These are phyloP conservation scores for Paramecium octaurelia DNA, from an alignment of 73 alveolate genomes.

Conservation along the genomic window DNA sequence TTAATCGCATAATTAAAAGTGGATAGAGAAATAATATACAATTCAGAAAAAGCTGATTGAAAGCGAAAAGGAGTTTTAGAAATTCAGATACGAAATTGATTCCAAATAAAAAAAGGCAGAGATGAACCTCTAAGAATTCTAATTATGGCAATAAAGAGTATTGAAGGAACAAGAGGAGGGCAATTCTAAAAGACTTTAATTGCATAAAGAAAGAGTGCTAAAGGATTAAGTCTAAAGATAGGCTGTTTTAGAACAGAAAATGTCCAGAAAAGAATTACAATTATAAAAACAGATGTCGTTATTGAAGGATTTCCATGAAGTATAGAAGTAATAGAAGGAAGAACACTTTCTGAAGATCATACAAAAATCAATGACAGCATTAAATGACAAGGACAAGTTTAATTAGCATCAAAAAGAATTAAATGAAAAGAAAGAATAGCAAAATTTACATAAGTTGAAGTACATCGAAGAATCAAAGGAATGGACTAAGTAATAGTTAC, in stretches of 20 bases:
- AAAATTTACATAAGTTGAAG: neutral
- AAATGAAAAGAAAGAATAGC: neutral
- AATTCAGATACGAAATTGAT: neutral
- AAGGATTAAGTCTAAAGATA: neutral
- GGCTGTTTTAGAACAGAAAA: neutral
- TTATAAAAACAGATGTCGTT: neutral
- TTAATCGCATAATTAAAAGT: neutral
- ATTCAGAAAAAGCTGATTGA: neutral
- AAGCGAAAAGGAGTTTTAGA: neutral
- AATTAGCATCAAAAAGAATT: neutral
- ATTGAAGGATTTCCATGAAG: neutral
- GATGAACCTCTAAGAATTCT: neutral
- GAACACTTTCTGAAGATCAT: neutral
- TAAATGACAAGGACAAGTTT: neutral
- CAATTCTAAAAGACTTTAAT: neutral
- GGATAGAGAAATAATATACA: constrained; percentile 6
- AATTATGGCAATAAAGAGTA: neutral
- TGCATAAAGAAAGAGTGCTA: neutral
- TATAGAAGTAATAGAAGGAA: neutral
- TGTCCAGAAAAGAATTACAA: neutral
- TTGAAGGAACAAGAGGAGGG: neutral
- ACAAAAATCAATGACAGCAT: neutral
- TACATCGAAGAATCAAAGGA: neutral
- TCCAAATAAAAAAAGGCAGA: neutral
- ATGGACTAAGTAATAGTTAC: neutral